Evolutionary conservation across 495 filamentous ascomycete genomes (phyloP), one percentile per base, ranked within the genome.

Genomic region (Lepidopterella palustris): DNA sequence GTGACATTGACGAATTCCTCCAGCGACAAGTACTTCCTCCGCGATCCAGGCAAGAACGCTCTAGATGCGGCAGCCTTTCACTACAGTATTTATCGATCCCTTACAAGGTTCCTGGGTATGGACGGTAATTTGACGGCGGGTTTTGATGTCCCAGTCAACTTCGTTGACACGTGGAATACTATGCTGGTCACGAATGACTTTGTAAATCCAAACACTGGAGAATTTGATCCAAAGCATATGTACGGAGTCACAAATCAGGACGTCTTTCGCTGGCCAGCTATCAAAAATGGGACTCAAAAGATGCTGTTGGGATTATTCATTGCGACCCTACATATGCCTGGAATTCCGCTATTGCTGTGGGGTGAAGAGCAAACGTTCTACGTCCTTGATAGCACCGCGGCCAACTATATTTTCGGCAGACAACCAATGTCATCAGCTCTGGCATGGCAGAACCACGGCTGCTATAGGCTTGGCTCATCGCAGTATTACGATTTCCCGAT

Each of bases 321-420:
- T 58, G 84, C 80, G 0, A 86, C 83, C n/a, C 59, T 88, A 9
- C 72, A 84, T 35, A 72, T 89, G 67, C 86, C 86, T 0, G 86
- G 86, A 5, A 83, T 85, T 28, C 86, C 86, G 0, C 67, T 85
- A 6, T 64, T 88, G n/a, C 69, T 83, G 10, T 89, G 83, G 78
- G 86, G 86, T 45, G 86, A 89, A 65, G 86, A 89, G 65, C 86
- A 89, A 66, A 81, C 75, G 1, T 82, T 86, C 28, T 87, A 89
- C 51, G 73, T 84, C 0, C 68, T 89, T 5, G 86, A 89, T 64
- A 84, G 80, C 54, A 84, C 84, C 3, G 86, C 85, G n/a, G 66
- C 71, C 51, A 87, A 89, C 62, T 89, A 89, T 68, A 77, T 89
- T 48, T 89, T 82, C 63, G 86, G 86, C 5, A 81, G 86, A 52